Conservation (phyloP, 2,329 filamentous ascomycete genomes). For the Trichothecium roseum region DNA sequence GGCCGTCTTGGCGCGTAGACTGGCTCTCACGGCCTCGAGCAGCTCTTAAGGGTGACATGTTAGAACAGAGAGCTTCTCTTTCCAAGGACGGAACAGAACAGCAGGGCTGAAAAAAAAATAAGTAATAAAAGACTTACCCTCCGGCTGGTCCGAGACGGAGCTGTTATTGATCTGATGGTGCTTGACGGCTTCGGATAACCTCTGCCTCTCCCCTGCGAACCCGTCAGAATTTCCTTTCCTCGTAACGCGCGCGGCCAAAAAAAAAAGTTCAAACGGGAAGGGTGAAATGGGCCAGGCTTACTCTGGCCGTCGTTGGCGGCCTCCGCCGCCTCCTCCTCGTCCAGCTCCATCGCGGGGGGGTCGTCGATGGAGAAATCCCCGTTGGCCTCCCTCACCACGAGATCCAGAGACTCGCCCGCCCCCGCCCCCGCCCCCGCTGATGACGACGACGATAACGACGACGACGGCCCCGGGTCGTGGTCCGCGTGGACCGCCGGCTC, state of each 20-base stretch:
- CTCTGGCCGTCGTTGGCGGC: conserved; percentile 44
- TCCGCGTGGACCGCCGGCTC: background rate
- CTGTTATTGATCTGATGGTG: conserved; percentile 47
- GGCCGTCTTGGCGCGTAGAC: conserved; percentile 60
- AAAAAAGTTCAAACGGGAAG: too few species aligned
- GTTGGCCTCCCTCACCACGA: conserved; percentile 52
- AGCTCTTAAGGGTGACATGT: conserved; percentile 43
- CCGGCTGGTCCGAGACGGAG: conserved; percentile 49
- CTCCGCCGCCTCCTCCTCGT: conserved; percentile 46
- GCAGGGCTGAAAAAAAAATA: too few species aligned
- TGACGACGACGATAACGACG: background rate
- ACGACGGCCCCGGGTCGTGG: background rate
- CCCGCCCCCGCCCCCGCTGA: conserved; percentile 1
- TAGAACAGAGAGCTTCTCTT: background rate
- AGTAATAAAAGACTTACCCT: conserved; percentile 51
- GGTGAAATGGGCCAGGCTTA: too few species aligned
- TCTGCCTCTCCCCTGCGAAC: conserved; percentile 45
- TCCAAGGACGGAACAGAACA: too few species aligned
- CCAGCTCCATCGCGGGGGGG: conserved; percentile 39
- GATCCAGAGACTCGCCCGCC: conserved; percentile 33
- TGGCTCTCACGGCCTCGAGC: conserved; percentile 57
- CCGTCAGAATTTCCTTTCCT: background rate
- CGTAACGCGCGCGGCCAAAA: too few species aligned
- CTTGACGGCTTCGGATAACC: conserved; percentile 49
- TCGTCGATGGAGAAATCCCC: conserved; percentile 53